A percentile compares a stretch with the other conserved stretches of the same genome.
phyloP scores from a whole-genome alignment of 2,329 filamentous ascomycete genomes.

The Epichloe glyceriae region DNA sequence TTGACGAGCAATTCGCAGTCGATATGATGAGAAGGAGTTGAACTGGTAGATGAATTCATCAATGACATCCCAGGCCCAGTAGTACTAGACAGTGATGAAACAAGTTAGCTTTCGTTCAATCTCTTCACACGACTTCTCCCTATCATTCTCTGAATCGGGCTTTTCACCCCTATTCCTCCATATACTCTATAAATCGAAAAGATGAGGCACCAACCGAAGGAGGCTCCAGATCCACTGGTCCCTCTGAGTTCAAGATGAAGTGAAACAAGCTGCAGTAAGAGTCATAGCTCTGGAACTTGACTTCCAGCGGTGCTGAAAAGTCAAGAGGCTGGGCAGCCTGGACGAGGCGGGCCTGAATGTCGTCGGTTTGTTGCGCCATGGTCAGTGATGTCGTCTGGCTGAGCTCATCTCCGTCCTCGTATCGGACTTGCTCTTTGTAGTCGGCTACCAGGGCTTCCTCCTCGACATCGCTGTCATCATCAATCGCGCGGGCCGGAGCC shows the following conservation, averaged over 20 bases:
- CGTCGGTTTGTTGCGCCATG: conserved; percentile 65
- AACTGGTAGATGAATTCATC: conserved; percentile 99
- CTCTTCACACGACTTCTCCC: neutral
- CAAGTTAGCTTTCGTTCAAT: conserved; percentile 5
- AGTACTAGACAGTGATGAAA: conserved; percentile 50
- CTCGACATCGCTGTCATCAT: conserved; percentile 85
- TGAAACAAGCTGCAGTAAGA: conserved; percentile 99
- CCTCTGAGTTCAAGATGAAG: conserved; percentile 97
- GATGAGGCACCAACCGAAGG: conserved; percentile 58
- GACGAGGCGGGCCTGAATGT: conserved; percentile 83
- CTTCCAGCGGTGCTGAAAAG: conserved; percentile 88
- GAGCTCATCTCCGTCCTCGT: conserved; percentile 72
- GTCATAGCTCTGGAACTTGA: conserved; percentile 98
- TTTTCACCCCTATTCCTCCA: neutral
- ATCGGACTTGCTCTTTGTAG: conserved; percentile 92
- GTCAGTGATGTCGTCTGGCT: conserved; percentile 60
- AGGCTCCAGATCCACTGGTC: conserved; percentile 93
- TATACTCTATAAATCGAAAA: neutral
- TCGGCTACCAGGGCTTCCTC: conserved; percentile 93
- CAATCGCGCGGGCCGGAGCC: conserved; percentile 45
- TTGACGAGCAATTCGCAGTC: conserved; percentile 76
- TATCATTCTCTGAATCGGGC: neutral
- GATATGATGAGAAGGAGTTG: conserved; percentile 97
- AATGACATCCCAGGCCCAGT: conserved; percentile 99
- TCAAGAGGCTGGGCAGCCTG: conserved; percentile 91